Evolutionary conservation across 768 basidiomycete species (phyloP), one percentile per base, ranked within the genome.

Genomic region (Lyophyllum semitale): DNA sequence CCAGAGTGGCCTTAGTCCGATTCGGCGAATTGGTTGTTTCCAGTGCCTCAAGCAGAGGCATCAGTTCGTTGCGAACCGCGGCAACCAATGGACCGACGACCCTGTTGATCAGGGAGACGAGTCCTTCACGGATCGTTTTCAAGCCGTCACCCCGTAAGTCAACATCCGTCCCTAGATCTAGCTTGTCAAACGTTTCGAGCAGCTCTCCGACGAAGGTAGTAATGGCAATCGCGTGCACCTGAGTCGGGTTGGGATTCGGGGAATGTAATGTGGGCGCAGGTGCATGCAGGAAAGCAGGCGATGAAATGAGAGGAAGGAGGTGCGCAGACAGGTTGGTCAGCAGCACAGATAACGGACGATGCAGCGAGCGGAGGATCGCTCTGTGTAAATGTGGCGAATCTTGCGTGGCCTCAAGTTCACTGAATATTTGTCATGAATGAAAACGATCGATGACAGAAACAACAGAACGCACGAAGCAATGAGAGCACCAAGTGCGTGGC

Each of bases 311-410:
- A 7, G 87, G 89, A 1, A 86, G 71, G 30, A 93, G 77, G 59
- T 84, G 78, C 23, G 83, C 77, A 13, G 88, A 90, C 32, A 93
- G 68, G 64, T 88, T 88, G 59, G 76, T 84, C 60, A 89, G 73
- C 37, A 93, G 67, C 23, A 92, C 89, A 7, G 90, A 89, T 6
- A 93, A 72, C 8, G 89, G 91, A 50, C 87, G 84, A 53, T 90
- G 90, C 26, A 93, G 77, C 30, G 83, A 82, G 49, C 91, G 84
- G 37, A 91, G 65, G 51, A 90, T 82, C 25, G 90, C 89, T 55
- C 82, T 81, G 62, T 84, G 76, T 17, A 93, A 71, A 63, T 90
- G 84, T 1, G 75, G 73, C 59, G 86, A 88, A 48, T 83, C 84
- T 42, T 75, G 79, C 27, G 84, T 79, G 17, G 86, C 82, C 55